Evolutionary conservation across 768 basidiomycete species (phyloP).

Genomic region (Kwoniella heveanensis): DNA sequence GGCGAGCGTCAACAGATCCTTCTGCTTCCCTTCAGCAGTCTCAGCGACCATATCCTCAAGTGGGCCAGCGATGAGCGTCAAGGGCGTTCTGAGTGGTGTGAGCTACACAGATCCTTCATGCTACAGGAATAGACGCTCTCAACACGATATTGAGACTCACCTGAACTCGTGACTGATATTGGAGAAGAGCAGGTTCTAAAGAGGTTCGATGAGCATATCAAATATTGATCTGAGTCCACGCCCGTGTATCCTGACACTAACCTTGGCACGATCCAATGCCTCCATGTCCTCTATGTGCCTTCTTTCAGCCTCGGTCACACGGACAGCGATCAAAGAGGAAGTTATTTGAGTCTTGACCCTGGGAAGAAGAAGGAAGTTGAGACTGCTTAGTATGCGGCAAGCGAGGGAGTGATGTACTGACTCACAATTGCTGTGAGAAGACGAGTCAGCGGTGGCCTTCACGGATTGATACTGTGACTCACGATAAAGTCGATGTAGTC

Average conservation of each 20-base stretch:
- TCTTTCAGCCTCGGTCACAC: constrained; percentile 43
- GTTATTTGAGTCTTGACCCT: constrained; percentile 41
- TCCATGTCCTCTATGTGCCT: constrained; percentile 43
- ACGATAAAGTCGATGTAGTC: constrained; percentile 46
- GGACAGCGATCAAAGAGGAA: constrained; percentile 41
- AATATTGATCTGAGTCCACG: no score
- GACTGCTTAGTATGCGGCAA: neutral
- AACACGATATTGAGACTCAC: neutral
- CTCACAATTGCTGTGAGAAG: constrained; percentile 28
- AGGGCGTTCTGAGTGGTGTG: constrained; percentile 26
- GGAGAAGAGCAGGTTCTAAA: constrained; percentile 39
- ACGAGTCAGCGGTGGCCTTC: neutral
- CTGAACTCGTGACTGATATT: constrained; percentile 35
- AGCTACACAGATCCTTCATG: neutral
- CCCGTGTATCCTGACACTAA: neutral
- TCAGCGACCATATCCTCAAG: constrained; percentile 40
- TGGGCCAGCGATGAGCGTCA: constrained; percentile 44
- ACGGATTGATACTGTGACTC: constrained; percentile 9
- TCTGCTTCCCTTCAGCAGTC: constrained; percentile 30
- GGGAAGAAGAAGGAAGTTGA: neutral
- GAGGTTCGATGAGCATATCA: no score
- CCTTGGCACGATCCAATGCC: constrained; percentile 43
- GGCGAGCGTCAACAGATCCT: constrained; percentile 37
- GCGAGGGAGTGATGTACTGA: neutral
- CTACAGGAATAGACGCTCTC: no score